Evolutionary conservation across 2,329 filamentous ascomycete species (phyloP).

Genomic region (Ampelomyces quisqualis): DNA sequence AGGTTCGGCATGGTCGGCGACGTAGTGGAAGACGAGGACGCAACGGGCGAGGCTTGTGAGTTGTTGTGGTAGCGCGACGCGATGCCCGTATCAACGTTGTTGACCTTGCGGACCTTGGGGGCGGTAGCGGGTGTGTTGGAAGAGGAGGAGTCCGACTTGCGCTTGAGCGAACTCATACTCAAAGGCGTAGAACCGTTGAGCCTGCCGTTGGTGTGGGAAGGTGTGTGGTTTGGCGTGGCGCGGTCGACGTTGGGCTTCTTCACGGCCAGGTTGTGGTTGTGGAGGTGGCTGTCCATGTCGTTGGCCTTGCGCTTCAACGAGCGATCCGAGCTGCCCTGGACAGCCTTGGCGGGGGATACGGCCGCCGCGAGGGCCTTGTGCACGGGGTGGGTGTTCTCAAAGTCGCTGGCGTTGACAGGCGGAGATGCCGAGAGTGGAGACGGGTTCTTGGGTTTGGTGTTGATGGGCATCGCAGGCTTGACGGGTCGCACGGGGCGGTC

Average conservation of each 20-base stretch:
- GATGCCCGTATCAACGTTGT: constrained; percentile 37
- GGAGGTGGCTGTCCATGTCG: constrained; percentile 41
- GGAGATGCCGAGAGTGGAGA: constrained; percentile 63
- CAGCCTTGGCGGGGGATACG: constrained; percentile 37
- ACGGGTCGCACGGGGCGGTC: constrained; percentile 24
- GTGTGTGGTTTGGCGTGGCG: constrained; percentile 30
- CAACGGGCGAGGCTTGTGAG: constrained; percentile 36
- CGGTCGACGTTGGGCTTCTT: constrained; percentile 39
- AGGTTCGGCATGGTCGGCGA: constrained; percentile 38
- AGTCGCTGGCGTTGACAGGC: constrained; percentile 61
- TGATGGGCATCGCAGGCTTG: constrained; percentile 36
- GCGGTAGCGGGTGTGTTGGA: constrained; percentile 30
- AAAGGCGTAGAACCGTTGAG: constrained; percentile 33
- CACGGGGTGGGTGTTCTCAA: constrained; percentile 49
- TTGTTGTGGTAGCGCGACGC: constrained; percentile 41
- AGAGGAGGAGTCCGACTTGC: constrained; percentile 46
- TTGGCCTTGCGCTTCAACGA: constrained; percentile 47
- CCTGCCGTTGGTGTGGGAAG: constrained; percentile 33
- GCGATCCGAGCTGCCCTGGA: constrained; percentile 36
- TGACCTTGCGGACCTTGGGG: constrained; percentile 38
- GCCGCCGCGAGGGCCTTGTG: constrained; percentile 42
- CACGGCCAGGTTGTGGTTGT: constrained; percentile 37
- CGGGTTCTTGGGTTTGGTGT: constrained; percentile 61
- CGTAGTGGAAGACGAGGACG: constrained; percentile 38
- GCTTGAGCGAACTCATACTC: constrained; percentile 44